Evolutionary conservation across 768 basidiomycete genomes (phyloP).

Genomic region (Erythrobasidium yunnanense): DNA sequence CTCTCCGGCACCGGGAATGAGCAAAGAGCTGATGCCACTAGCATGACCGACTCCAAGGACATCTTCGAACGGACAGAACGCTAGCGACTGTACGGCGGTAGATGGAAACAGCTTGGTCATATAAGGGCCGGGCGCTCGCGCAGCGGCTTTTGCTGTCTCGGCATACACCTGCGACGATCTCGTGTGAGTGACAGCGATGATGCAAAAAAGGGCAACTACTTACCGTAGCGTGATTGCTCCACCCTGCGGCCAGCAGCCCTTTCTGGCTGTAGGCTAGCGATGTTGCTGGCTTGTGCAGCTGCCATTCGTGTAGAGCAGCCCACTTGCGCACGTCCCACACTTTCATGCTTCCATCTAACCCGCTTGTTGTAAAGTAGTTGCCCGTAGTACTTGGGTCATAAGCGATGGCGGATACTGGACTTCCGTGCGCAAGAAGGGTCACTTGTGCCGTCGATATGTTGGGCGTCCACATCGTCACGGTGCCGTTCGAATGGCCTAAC

Average conservation of each 20-base stretch:
- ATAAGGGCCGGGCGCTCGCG: conserved; percentile 54
- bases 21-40: conserved; percentile 66
- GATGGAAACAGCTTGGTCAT: conserved; percentile 74
- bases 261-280: conserved; percentile 72
- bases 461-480: conserved; percentile 93
- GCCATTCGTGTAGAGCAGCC: conserved; percentile 78
- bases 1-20: conserved; percentile 87
- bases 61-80: conserved; percentile 86
- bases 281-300: conserved; percentile 41
- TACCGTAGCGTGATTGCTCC: conserved; percentile 74
- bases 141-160: conserved; percentile 27
- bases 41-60: conserved; percentile 64
- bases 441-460: conserved; percentile 85
- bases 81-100: conserved; percentile 60
- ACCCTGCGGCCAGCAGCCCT: conserved; percentile 69
- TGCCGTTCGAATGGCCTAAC: conserved; percentile 82
- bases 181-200: background rate
- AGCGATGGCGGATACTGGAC: conserved; percentile 67
- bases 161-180: conserved; percentile 53
- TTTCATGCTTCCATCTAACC: conserved; percentile 77
- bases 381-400: conserved; percentile 74
- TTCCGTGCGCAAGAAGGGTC: conserved; percentile 78
- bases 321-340: conserved; percentile 96
- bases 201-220: conserved; percentile 35
- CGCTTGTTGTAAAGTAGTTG: conserved; percentile 79